A percentile compares a stretch with the other conserved stretches of the same genome.
Evolutionary conservation across 495 filamentous ascomycete genomes (phyloP).

Genomic region (Geoglossum glabrum): DNA sequence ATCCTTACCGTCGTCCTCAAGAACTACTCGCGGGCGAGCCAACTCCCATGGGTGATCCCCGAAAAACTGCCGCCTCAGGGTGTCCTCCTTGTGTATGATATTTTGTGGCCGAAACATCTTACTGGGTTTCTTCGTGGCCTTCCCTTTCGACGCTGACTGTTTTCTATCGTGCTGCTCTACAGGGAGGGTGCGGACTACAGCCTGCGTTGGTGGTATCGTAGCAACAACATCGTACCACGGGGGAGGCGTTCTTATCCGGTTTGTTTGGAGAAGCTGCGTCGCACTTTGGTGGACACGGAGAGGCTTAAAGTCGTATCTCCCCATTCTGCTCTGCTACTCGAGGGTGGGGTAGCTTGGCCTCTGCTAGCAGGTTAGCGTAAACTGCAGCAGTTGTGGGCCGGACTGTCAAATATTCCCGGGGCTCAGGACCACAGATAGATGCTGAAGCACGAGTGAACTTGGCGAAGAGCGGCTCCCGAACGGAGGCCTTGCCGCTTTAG

Average conservation of each 20-base stretch:
- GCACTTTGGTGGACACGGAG: constrained; percentile 52
- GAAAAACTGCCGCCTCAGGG: constrained; percentile 62
- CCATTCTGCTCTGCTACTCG: constrained; percentile 25
- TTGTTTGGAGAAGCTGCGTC: constrained; percentile 31
- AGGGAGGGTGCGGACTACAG: constrained; percentile 46
- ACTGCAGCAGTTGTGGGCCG: neutral
- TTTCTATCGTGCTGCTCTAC: constrained; percentile 42
- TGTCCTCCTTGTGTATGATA: constrained; percentile 72
- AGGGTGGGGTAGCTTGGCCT: neutral
- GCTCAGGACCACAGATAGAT: too few relatives aligned
- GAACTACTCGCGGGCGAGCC: constrained; percentile 63
- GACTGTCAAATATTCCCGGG: neutral
- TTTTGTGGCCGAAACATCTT: constrained; percentile 59
- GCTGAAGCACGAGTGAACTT: neutral
- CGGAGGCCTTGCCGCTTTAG: neutral
- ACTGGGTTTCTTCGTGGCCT: constrained; percentile 36
- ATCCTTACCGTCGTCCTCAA: constrained; percentile 77
- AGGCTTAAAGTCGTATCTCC: constrained; percentile 52
- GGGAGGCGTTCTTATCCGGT: constrained; percentile 31
- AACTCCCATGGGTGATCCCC: constrained; percentile 94
- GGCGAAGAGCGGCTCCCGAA: neutral
- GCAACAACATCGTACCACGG: constrained; percentile 59
- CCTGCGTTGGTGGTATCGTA: constrained; percentile 60
- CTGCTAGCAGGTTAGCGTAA: neutral
- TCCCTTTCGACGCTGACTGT: constrained; percentile 14